Evolutionary conservation across 129 eudicot genomes (phyloP).

Genomic region (Pulicaria dysenterica): DNA sequence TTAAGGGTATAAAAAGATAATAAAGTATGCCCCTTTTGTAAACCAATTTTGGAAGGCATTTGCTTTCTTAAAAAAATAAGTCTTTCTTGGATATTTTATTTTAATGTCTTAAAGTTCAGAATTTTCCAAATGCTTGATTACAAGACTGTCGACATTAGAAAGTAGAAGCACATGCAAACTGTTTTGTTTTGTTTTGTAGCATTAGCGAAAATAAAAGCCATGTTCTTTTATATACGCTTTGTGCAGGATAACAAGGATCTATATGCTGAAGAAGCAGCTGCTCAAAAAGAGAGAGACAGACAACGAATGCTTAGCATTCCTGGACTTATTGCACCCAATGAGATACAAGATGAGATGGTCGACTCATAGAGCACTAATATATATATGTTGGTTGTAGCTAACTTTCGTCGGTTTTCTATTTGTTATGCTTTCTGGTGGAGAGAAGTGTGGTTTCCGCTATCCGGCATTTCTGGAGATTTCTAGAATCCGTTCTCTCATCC

Average conservation of each 20-base stretch:
- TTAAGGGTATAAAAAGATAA: too few species aligned
- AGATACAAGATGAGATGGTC: constrained; percentile 94
- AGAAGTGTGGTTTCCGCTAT: constrained; percentile 13
- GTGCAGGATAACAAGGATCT: constrained; percentile 95
- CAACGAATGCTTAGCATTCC: constrained; percentile 86
- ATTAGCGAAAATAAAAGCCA: neutral
- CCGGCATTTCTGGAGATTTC: constrained; percentile 29
- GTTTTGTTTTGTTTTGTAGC: neutral
- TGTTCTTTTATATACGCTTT: neutral
- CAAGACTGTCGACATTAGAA: too few species aligned
- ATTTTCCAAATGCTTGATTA: too few species aligned
- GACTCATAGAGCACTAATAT: constrained; percentile 52
- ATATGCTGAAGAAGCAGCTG: constrained; percentile 97
- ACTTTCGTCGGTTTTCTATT: constrained; percentile 19
- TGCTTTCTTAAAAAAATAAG: too few species aligned
- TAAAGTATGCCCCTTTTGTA: too few species aligned
- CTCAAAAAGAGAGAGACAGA: constrained; percentile 85
- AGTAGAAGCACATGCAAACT: too few species aligned
- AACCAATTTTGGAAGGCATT: too few species aligned
- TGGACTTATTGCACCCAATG: constrained; percentile 95
- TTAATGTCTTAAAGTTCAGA: too few species aligned
- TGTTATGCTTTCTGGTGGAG: constrained; percentile 16
- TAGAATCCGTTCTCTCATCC: constrained; percentile 22
- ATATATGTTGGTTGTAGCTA: constrained; percentile 22
- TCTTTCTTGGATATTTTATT: too few species aligned